Percentiles rank a stretch among this genome's conserved stretches.
Evolutionary conservation across 1,284 basidiomycete genomes (phyloP).

Genomic region (Cutaneotrichosporon sp.): DNA sequence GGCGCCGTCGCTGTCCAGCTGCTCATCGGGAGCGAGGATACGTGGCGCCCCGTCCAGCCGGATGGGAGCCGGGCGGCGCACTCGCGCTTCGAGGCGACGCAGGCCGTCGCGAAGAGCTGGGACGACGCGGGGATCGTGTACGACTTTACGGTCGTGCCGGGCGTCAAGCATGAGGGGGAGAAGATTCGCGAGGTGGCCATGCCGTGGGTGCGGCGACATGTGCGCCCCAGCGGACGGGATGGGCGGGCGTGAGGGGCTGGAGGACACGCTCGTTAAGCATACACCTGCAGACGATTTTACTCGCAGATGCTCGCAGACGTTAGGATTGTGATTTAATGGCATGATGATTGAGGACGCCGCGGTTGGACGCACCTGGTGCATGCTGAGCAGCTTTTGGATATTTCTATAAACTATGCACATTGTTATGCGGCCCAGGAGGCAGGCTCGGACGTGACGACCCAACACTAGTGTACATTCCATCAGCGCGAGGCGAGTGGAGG

Average conservation of each 20-base stretch:
- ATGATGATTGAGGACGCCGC: neutral
- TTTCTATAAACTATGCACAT: neutral
- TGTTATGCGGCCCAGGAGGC: neutral
- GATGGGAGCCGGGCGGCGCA: slow-evolving; percentile 17
- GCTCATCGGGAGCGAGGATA: slow-evolving; percentile 21
- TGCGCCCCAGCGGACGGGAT: neutral
- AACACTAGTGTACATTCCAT: neutral
- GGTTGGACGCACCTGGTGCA: neutral
- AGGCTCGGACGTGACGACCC: neutral
- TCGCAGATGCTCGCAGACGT: neutral
- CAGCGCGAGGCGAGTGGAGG: neutral
- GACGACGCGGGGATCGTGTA: slow-evolving; percentile 16
- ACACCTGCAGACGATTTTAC: too few species aligned
- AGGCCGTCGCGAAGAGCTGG: slow-evolving; percentile 20
- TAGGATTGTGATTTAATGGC: neutral
- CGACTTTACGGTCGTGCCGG: slow-evolving; percentile 13
- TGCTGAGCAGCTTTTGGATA: neutral
- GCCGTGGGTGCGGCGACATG: slow-evolving; percentile 17
- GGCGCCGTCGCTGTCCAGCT: slow-evolving; percentile 16
- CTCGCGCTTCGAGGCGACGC: slow-evolving; percentile 20
- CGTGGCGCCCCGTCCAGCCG: slow-evolving; percentile 17
- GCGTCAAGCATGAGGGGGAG: slow-evolving; percentile 19
- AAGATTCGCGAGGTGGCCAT: slow-evolving; percentile 17
- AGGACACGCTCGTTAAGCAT: too few species aligned
- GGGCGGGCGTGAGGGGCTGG: neutral